A percentile compares a stretch with the other conserved stretches of the same genome.
Evolutionary conservation across 1,139 yeast species (phyloP).

Genomic region (Debaryomyces nepalensis): DNA sequence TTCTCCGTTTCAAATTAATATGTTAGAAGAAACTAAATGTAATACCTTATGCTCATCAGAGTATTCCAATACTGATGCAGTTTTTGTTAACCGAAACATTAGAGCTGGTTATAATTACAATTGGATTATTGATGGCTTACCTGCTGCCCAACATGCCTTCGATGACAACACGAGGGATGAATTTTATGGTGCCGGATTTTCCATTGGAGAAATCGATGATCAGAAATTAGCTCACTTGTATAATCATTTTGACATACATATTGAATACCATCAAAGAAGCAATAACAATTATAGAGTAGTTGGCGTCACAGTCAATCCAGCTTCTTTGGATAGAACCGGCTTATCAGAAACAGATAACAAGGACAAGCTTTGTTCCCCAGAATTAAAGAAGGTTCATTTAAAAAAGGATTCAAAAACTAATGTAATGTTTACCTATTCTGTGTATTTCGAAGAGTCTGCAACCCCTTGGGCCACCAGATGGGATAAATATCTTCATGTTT

Average conservation of each 20-base stretch:
- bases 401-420: constrained; percentile 33
- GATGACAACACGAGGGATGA: constrained; percentile 61
- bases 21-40: constrained; percentile 77
- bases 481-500: constrained; percentile 93
- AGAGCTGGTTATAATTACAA: constrained; percentile 84
- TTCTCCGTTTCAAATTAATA: constrained; percentile 81
- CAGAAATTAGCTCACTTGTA: constrained; percentile 57
- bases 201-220: constrained; percentile 67
- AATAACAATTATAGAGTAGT: constrained; percentile 80
- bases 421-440: constrained; percentile 49
- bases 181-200: constrained; percentile 82
- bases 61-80: constrained; percentile 68
- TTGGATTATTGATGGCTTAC: constrained; percentile 95
- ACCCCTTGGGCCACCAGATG: constrained; percentile 98
- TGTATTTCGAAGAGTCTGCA: constrained; percentile 63
- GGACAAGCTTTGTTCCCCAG: constrained; percentile 41
- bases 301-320: constrained; percentile 80
- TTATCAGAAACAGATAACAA: constrained; percentile 27
- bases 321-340: constrained; percentile 56
- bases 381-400: constrained; percentile 37
- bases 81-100: constrained; percentile 76
- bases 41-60: constrained; percentile 59
- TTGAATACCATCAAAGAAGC: constrained; percentile 84
- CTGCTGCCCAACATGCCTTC: constrained; percentile 71
- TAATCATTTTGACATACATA: constrained; percentile 77